Evolutionary conservation across 805 yeast species (phyloP), one percentile per base, ranked within the genome.

Genomic region (Cyberlindnera galapagoensis): DNA sequence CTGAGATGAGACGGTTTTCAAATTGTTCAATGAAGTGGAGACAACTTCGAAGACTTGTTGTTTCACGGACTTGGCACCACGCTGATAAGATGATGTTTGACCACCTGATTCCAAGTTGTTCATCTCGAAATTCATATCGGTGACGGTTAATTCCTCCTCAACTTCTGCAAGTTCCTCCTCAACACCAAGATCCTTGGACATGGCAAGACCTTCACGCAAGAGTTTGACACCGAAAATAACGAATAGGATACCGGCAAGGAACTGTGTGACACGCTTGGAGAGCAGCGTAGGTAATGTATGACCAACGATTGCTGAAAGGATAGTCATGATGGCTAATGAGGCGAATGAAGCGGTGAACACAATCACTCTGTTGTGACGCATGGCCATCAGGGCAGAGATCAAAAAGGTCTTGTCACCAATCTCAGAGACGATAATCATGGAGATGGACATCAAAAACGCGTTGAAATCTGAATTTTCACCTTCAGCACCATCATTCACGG

Each of bases 361-460:
- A 28, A 85, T 67, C 51, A 71, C 49, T 49, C 94, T 71, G 13
- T 88, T 74, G 59, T 87, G 80, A 54, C 85, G 83, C 97, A 92
- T 92, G 19, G 97, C 95, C 96, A 92, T 88, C 43, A 92, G 67
- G 2, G 97, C 97, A 21, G 98, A 97, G 48, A 92, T 86, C 44
- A 92, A 69, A 54, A 92, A 92, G 0, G 99, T 92, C 63, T 92
- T 92, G 58, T 92, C 99, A 38, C 98, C 98, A 38, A 92, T 80
- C 59, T 92, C 99, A 18, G 95, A 83, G n/a, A 87, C 83, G 20
- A 84, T 62, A 51, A 92, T 92, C 98, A 92, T 92, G 11, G 90
- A 74, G 21, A 79, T 63, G 2, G 97, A 74, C 79, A 90, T 75
- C 38, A 83, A 47, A 46, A 92, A 80, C 4, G 94, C 58, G 10